Evolutionary conservation across 2,329 filamentous ascomycete genomes (phyloP), one percentile per base, ranked within the genome.

Genomic region (Hymenoscyphus linearis): DNA sequence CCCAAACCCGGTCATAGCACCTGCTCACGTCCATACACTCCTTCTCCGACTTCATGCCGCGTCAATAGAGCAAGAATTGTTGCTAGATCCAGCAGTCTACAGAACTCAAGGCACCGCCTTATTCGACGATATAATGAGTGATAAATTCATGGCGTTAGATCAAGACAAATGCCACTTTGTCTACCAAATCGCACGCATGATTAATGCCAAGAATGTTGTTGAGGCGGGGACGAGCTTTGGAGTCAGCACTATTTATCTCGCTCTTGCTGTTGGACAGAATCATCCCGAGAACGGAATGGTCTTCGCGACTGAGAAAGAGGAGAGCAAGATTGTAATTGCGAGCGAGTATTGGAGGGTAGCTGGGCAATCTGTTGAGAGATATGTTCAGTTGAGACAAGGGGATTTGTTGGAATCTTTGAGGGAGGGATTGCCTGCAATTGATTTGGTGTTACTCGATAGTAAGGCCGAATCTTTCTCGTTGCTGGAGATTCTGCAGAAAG

Each of bases 81-180:
- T 4, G 9, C 10, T 47, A 47, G 18, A 47, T 47, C 44, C 7
- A 25, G 18, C 44, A 1, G 18, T 47, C 18, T 47, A 47, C 18
- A 13, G 5, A 25, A 47, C 44, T 3, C 44, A 47, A 47, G 44
- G 18, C 18, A 47, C 56, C 13, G 7, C 25, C 16, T 27, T 40
- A 22, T 67, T 59, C 34, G 75, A 80, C 57, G 66, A 72, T 26
- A 70, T 76, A 26, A 79, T 80, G 78, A 74, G 73, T 4, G 81
- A 84, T 68, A 83, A 82, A 67, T 85, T 85, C 68, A 80, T 87
- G 57, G 82, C 82, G 0, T 75, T 87, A 2, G 82, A 85, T 40
- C 73, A 76, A 9, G 82, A 85, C 68, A 86, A 87, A 69, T 82
- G 78, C 65, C 74, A 79, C 3, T 76, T 85, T 50, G 72, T 83